phyloP scores from a whole-genome alignment of 2,329 filamentous ascomycete species.

The Dendrostoma leiphaemia region DNA sequence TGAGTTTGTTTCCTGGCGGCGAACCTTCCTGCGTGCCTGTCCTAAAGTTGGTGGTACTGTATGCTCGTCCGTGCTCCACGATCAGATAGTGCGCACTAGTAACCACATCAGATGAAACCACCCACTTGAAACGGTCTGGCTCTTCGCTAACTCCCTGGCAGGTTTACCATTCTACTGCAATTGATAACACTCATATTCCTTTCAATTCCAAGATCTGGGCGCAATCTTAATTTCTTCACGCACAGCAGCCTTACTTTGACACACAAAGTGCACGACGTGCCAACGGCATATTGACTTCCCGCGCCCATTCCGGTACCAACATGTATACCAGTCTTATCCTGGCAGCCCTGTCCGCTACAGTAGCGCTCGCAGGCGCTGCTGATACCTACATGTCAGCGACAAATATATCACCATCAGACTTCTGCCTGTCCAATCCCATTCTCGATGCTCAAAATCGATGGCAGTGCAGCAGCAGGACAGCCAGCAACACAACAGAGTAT shows the following conservation, averaged over 20 bases:
- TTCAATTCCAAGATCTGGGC: neutral
- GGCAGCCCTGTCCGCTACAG: neutral
- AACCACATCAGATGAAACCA: conserved; percentile 16
- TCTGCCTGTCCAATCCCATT: conserved; percentile 6
- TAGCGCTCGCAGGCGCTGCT: neutral
- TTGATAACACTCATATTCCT: no score
- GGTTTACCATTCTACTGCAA: no score
- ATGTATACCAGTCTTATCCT: neutral
- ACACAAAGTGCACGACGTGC: no score
- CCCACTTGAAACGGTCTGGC: conserved; percentile 4
- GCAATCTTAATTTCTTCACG: neutral
- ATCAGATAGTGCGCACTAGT: neutral
- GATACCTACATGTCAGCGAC: neutral
- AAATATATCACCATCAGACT: neutral
- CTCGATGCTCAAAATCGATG: neutral
- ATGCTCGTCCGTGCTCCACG: neutral
- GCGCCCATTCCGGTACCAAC: no score
- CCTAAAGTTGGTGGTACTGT: no score
- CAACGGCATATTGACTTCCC: no score
- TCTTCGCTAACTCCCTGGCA: neutral
- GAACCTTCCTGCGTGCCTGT: no score
- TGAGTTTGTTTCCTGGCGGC: no score
- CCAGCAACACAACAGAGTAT: neutral
- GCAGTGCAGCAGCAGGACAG: conserved; percentile 3
- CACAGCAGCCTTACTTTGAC: neutral